Base-by-base conservation (phyloP, 2,329 filamentous ascomycete genomes). In the Polytolypa hystricis region DNA sequence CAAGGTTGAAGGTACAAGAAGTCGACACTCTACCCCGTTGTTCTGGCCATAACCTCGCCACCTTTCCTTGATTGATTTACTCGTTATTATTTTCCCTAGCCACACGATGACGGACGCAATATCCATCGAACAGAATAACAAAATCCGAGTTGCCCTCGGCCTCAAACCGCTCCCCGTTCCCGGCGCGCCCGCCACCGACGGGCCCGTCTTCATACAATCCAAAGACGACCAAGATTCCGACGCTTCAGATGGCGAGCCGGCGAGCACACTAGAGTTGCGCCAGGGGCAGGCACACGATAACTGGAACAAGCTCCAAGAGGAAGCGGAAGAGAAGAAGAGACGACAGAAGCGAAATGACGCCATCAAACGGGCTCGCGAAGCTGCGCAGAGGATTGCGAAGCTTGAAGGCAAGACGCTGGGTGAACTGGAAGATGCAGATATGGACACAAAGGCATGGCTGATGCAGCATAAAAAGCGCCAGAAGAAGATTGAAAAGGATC, bases 81-180 rank as follows among this genome's bases (percentile, higher is more conserved):
- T 23, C 32, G 10, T 20, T 25, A 9, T 34, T 23, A 5, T 10
- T 16, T 34, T 27, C 15, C 26, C 30, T 34, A 25, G 31, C 27
- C 26, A 9, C 48, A 61, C 43, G 20, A 69, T 68, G 64, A 55
- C 66, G 42, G 65, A 67, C 54, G 56, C 77, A 50, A 75, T 84
- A 30, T 80, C 82, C 18, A 87, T 96, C 55, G 84, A 93, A 23
- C 86, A 95, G 70, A 85, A 84, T 47, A 96, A 96, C 66, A 83
- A 87, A 55, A 81, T 95, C 53, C 85, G 89, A 52, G 71, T 80
- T 50, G 84, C 85, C 33, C 77, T 95, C 65, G 89, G 89, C 54
- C 77, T 95, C 69, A 84, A 89, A 55, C 87, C 86, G 17, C 67
- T 96, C 52, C 84, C 86, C 16, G 83, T 93, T 8, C 83, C 87